Evolutionary conservation across 1,284 basidiomycete species (phyloP), one percentile per base, ranked within the genome.

Genomic region (Coniophora puteana): DNA sequence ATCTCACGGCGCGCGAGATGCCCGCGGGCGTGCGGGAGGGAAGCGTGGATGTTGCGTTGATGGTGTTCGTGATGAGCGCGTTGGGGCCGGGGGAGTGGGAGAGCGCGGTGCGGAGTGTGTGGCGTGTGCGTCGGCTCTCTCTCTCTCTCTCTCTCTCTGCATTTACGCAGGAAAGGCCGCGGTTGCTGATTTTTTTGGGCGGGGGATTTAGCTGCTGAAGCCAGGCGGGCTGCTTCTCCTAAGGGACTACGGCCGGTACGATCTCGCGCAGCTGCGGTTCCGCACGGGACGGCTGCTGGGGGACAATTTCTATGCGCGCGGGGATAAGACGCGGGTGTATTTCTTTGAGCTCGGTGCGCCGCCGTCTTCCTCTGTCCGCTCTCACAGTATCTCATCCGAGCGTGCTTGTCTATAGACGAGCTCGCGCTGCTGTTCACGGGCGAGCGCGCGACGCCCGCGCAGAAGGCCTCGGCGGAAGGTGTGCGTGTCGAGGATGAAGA

Each of bases 241-340:
- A 47, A 81, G 96, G 5, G 96, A 99, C 61, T 99, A 99, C 57
- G 96, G 93, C 0, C 78, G 96, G 20, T 80, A 98, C 59, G 96
- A 99, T 60, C 77, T 93, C 38, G 89, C 93, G 1, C 95, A 99
- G 64, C 69, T 99, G 18, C 75, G 96, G 4, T 97, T 99, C 73
- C 95, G 92, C 63, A 76, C 79, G 14, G 82, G 87, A 2, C 74
- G 96, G 22, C 73, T 99, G 48, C 74, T 99, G 12, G 87, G 91
- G 28, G 92, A 95, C 38, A 94, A 95, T 59, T 89, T 95, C 49
- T 97, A 97, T 55, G 85, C 94, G 37, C 78, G 95, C 35, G 95
- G 95, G 1, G 95, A 99, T 63, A 95, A 94, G 50, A 99, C 95
- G 0, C 73, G 96, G 25, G 94, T 97, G 0, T 97, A 96, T 62